Conservation (phyloP, 441 rosid genomes). For the Omphalea diandra region DNA sequence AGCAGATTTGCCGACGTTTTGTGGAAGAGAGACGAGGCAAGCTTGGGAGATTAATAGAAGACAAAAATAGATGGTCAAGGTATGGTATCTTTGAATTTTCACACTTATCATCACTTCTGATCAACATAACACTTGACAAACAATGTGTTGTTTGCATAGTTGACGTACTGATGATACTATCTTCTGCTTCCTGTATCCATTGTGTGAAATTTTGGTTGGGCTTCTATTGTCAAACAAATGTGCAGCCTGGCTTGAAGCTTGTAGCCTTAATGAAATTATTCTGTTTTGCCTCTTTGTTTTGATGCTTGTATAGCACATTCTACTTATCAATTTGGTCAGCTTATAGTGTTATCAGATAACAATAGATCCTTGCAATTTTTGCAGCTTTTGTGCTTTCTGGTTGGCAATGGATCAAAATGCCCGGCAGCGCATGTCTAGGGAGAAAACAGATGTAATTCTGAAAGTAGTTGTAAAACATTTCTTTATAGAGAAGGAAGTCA, state of each 20-base stretch:
- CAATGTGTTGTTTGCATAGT: neutral
- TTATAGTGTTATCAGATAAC: conserved; percentile 13
- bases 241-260: neutral
- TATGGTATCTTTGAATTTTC: conserved; percentile 28
- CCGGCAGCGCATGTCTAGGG: conserved; percentile 72
- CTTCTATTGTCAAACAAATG: neutral
- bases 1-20: conserved; percentile 81
- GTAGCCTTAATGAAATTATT: conserved; percentile 4
- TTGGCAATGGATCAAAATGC: conserved; percentile 72
- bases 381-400: conserved; percentile 90
- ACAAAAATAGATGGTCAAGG: conserved; percentile 96
- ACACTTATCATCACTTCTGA: neutral
- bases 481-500: conserved; percentile 94
- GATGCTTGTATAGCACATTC: neutral
- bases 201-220: neutral
- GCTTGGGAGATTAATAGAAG: conserved; percentile 72
- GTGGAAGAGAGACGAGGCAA: conserved; percentile 88
- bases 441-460: conserved; percentile 73
- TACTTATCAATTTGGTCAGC: neutral
- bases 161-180: neutral
- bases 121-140: neutral
- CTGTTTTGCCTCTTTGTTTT: neutral
- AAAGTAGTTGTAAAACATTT: conserved; percentile 87
- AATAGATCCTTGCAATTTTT: conserved; percentile 23
- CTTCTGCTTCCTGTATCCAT: neutral